phyloP scores from a whole-genome alignment of 192 early-diverging fungal genomes.

The Backusella westeae region DNA sequence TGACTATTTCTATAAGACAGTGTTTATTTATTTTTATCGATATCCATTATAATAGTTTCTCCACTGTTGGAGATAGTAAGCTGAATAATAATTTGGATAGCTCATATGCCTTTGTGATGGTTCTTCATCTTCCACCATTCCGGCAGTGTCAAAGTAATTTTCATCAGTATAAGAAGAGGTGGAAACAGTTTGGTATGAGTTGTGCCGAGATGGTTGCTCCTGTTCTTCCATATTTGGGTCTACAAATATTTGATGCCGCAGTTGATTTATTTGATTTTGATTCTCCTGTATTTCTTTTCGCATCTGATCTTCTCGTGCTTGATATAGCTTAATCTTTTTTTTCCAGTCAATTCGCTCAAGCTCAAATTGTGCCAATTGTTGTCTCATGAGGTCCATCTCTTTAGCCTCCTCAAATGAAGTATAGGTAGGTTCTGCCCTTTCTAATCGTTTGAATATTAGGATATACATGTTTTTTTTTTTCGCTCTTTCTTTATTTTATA shows the following conservation, averaged over 20 bases:
- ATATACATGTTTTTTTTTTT: background rate
- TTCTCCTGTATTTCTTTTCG: conserved; percentile 1
- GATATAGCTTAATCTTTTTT: background rate
- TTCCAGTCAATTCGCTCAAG: background rate
- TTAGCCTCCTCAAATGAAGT: background rate
- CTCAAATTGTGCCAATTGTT: background rate
- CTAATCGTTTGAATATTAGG: background rate
- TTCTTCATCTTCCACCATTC: background rate
- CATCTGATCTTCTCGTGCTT: conserved; percentile 1
- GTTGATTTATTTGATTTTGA: conserved; percentile 1
- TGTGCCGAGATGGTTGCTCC: background rate
- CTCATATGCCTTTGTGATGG: background rate
- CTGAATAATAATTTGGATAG: background rate
- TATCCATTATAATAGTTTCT: background rate
- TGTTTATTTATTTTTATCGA: background rate
- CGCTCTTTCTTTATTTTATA: background rate
- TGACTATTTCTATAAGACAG: background rate
- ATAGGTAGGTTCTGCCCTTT: background rate
- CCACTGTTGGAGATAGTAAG: conserved; percentile 4
- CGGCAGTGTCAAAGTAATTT: background rate
- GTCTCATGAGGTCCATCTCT: background rate
- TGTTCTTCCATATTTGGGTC: background rate
- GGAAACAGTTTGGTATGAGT: background rate
- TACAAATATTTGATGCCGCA: background rate
- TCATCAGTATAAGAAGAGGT: background rate